Conservation (phyloP, 148 eudicot species). For the Cornus florida region DNA sequence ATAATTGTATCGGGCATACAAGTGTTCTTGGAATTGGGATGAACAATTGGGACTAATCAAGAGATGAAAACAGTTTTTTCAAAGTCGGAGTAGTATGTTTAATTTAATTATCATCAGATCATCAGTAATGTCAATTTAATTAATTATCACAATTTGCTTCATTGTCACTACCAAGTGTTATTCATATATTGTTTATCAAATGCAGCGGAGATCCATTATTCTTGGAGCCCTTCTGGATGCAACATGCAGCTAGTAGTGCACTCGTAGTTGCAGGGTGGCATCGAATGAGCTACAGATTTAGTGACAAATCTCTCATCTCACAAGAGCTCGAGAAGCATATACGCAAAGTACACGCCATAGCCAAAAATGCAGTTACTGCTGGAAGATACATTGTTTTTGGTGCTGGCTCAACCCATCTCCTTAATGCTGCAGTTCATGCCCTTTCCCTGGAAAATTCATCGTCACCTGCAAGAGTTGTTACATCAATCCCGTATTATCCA, state of each 20-base stretch:
- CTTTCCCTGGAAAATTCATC: constrained; percentile 43
- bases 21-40: too few species aligned
- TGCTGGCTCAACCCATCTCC: constrained; percentile 61
- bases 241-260: constrained; percentile 55
- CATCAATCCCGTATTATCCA: constrained; percentile 51
- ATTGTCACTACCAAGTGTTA: background rate
- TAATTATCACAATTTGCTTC: background rate
- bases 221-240: constrained; percentile 76
- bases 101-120: background rate
- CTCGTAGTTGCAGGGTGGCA: constrained; percentile 69
- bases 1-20: too few species aligned
- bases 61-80: too few species aligned
- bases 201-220: constrained; percentile 64
- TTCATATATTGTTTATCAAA: background rate
- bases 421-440: constrained; percentile 68
- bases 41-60: too few species aligned
- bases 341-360: constrained; percentile 41
- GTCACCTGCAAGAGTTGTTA: constrained; percentile 46
- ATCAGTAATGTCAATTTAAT: background rate
- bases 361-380: constrained; percentile 53
- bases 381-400: constrained; percentile 61
- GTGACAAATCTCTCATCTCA: constrained; percentile 26
- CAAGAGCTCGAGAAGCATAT: constrained; percentile 45
- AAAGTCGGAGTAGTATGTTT: too few species aligned
- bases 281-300: constrained; percentile 54